phyloP scores from a whole-genome alignment of 2,329 filamentous ascomycete genomes.

The Pestalotiopsis sp. region DNA sequence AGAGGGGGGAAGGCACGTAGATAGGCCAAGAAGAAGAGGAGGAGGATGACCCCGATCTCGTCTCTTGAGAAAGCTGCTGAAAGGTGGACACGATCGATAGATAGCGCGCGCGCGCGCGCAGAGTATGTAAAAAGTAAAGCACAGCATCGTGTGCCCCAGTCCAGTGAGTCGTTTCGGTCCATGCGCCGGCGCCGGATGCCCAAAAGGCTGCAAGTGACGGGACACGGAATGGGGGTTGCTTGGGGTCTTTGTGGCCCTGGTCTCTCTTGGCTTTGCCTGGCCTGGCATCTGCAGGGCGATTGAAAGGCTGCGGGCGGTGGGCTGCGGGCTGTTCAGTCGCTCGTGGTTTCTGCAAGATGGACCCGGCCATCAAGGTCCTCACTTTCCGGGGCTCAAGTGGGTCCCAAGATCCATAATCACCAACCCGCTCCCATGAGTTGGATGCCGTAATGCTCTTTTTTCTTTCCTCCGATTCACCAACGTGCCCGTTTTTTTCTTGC shows the following conservation, averaged over 20 bases:
- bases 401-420: slow-evolving; percentile 1
- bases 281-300: not conserved
- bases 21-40: too few species aligned
- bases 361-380: slow-evolving; percentile 8
- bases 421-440: slow-evolving; percentile 1
- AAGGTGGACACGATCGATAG: too few species aligned
- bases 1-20: too few species aligned
- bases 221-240: not conserved
- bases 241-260: not conserved
- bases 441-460: not conserved
- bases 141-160: too few species aligned
- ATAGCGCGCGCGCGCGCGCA: too few species aligned
- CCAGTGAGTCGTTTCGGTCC: too few species aligned
- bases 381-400: not conserved
- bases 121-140: too few species aligned
- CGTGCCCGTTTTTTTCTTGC: not conserved
- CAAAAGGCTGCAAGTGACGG: too few species aligned
- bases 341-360: not conserved
- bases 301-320: not conserved
- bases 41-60: too few species aligned
- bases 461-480: not conserved
- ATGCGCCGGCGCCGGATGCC: too few species aligned
- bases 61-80: too few species aligned
- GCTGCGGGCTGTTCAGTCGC: not conserved
- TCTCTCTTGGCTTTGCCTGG: not conserved